Conservation (phyloP, 1,284 basidiomycete species). For the Leucoagaricus sp. region DNA sequence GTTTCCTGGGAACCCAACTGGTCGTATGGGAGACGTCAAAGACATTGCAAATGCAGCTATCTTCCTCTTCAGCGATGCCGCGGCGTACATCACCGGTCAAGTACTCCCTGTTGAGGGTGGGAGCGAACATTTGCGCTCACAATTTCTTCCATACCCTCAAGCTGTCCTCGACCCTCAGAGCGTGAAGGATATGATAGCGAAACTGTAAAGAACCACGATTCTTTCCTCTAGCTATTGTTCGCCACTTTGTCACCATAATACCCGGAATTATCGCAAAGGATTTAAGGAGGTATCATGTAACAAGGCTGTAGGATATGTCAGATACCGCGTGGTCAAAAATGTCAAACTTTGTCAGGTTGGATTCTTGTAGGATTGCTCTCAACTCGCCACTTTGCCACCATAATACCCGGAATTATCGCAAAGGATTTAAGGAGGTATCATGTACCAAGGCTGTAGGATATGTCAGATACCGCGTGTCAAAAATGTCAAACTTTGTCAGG, state of each 20-base stretch:
- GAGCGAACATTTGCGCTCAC: conserved; percentile 51
- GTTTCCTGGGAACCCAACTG: conserved; percentile 36
- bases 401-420: neutral
- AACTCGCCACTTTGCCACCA: neutral
- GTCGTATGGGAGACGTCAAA: conserved; percentile 63
- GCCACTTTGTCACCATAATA: neutral
- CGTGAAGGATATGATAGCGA: conserved; percentile 38
- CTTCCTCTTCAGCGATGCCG: conserved; percentile 90
- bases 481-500: conserved; percentile 1
- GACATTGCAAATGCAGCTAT: conserved; percentile 84
- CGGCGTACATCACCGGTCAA: conserved; percentile 80
- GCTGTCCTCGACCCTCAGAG: conserved; percentile 62
- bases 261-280: neutral
- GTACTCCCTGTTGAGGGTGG: conserved; percentile 71
- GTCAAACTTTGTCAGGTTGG: conserved; percentile 2
- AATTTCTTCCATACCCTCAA: conserved; percentile 64
- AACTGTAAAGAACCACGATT: conserved; percentile 29
- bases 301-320: neutral
- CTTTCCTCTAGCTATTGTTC: no score
- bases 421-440: neutral
- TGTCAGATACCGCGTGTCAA: conserved; percentile 4
- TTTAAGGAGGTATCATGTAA: neutral
- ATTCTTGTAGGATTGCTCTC: neutral
- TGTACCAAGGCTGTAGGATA: neutral
- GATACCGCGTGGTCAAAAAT: conserved; percentile 4